Base-by-base conservation (phyloP, 23 red algal genomes). In the Porphyridium purpureum region DNA sequence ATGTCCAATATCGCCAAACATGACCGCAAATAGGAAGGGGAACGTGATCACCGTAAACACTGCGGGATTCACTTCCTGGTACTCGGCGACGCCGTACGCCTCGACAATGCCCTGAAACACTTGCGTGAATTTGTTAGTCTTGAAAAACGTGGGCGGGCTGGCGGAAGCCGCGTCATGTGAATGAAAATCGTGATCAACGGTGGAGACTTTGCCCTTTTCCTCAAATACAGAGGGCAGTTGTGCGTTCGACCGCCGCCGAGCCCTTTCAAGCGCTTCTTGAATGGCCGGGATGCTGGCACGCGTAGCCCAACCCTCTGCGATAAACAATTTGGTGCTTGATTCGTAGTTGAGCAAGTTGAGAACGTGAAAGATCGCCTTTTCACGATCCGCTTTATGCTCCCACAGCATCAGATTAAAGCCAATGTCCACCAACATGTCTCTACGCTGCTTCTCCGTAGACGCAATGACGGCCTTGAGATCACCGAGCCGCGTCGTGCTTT, bases 1-100 rank as follows among this genome's bases (percentile, higher is more conserved):
- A 67, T 94, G 88, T 17, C 79, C 88, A 60, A 94, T 60, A 60
- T 94, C 88, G 8, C 88, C 88, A 79, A 94, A 94, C 88, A 94
- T 94, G 22, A 94, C 75, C 19, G 78, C 88, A 55, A 94, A 94
- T 50, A 94, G 50, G 40, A 94, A 94, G 0, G 88, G 88, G 70
- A 94, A 94, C 9, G 78, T 70, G 17, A 78, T 52, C 4, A 94
- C 67, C 14, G 80, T 56, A 59, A 82, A 94, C 38, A 78, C 77
- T 7, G 88, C 88, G 20, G 88, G 88, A 35, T 94, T 94, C 27
- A 83, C 77, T 47, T 94, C 88, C 31, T 80, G 64, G 62, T 94
- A 94, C 26, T 67, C 62, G 0, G 88, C 71, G 3, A 94, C 64
- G 41, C 79, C 77, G 59, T 94, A 94, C 5, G 77, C 66, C 33